Conservation (phyloP, 2,329 filamentous ascomycete genomes). For the Aureobasidium sp. region DNA sequence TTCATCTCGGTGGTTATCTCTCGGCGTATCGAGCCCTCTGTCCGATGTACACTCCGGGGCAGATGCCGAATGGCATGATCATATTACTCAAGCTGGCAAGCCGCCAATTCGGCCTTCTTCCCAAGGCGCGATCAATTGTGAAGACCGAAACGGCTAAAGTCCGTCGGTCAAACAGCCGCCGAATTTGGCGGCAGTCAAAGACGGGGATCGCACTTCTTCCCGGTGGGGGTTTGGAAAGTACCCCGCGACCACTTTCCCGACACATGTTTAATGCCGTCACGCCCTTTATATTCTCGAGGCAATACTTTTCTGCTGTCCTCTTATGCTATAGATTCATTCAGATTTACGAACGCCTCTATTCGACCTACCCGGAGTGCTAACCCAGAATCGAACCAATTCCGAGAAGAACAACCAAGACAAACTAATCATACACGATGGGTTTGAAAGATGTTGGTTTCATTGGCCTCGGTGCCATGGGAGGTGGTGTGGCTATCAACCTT, state of each 20-base stretch:
- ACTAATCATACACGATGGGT: neutral
- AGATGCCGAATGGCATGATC: neutral
- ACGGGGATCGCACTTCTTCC: constrained; percentile 2
- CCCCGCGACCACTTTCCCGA: constrained; percentile 10
- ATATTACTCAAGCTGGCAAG: neutral
- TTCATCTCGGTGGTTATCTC: neutral
- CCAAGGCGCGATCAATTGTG: neutral
- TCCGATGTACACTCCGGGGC: neutral
- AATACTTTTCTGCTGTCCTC: neutral
- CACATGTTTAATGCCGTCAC: neutral
- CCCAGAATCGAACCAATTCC: neutral
- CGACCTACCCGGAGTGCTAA: no score
- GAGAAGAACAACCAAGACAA: neutral
- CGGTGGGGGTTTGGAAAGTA: neutral
- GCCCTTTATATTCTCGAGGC: neutral
- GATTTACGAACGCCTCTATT: no score
- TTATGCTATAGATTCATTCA: neutral
- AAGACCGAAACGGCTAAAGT: constrained; percentile 3
- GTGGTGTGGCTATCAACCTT: constrained; percentile 71
- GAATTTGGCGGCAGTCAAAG: neutral
- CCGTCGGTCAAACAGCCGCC: neutral
- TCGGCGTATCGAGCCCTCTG: neutral
- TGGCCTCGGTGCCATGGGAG: constrained; percentile 74
- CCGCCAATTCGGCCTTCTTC: neutral
- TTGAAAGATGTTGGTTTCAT: constrained; percentile 55